phyloP scores from a whole-genome alignment of 768 basidiomycete genomes.

The Suillus lakei region DNA sequence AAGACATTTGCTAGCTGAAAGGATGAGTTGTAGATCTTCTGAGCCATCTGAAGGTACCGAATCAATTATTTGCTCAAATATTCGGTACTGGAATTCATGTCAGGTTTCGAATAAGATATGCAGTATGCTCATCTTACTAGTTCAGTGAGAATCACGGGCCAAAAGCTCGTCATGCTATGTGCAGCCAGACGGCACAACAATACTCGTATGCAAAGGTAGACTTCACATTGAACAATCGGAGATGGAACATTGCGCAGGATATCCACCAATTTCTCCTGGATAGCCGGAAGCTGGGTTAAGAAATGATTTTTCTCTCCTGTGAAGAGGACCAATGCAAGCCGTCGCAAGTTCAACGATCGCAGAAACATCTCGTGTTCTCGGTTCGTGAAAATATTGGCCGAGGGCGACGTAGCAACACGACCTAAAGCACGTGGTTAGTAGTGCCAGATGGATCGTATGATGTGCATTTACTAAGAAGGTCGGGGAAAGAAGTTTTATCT shows the following conservation, averaged over 20 bases:
- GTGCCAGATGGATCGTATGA: conserved; percentile 35
- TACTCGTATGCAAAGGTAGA: conserved; percentile 92
- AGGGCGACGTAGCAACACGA: conserved; percentile 82
- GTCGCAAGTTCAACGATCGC: conserved; percentile 83
- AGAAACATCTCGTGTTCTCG: conserved; percentile 91
- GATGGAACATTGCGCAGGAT: conserved; percentile 80
- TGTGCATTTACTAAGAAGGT: conserved; percentile 70
- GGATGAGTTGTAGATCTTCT: conserved; percentile 80
- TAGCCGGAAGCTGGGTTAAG: conserved; percentile 84
- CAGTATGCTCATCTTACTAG: conserved; percentile 53
- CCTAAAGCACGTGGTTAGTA: conserved; percentile 49
- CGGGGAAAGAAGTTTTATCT: conserved; percentile 85
- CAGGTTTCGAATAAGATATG: conserved; percentile 2
- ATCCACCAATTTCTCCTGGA: conserved; percentile 98
- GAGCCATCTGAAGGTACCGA: conserved; percentile 79
- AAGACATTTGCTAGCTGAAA: conserved; percentile 92
- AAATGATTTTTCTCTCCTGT: conserved; percentile 91
- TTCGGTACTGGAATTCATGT: conserved; percentile 65
- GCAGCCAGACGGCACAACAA: conserved; percentile 88
- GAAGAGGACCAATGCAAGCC: conserved; percentile 87
- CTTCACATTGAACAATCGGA: conserved; percentile 90
- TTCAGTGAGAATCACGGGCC: conserved; percentile 95
- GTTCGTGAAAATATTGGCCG: conserved; percentile 96
- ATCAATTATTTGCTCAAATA: conserved; percentile 83
- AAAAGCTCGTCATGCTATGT: conserved; percentile 93